phyloP scores from a whole-genome alignment of 2,329 filamentous ascomycete genomes.

The Colletotrichum agaves region DNA sequence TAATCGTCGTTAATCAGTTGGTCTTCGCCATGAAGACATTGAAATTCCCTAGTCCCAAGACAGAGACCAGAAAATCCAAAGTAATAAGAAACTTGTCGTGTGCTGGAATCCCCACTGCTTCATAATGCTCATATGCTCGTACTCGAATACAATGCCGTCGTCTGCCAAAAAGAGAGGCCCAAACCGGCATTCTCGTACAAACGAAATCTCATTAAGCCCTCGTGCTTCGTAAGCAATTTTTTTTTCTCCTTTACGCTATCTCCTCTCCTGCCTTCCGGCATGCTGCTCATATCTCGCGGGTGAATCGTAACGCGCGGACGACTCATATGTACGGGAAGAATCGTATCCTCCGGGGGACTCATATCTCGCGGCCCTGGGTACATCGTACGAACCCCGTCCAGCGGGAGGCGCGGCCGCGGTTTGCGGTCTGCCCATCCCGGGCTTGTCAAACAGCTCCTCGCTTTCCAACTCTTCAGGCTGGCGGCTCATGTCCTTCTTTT shows the following conservation, averaged over 20 bases:
- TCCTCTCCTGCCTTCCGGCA: slow-evolving; percentile 12
- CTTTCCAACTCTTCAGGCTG: slow-evolving; percentile 11
- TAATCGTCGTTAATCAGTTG: slow-evolving; percentile 33
- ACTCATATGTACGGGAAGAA: slow-evolving; percentile 21
- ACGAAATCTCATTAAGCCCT: neutral
- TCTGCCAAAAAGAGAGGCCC: neutral
- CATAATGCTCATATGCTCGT: slow-evolving; percentile 15
- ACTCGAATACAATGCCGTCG: slow-evolving; percentile 10
- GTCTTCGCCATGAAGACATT: slow-evolving; percentile 15
- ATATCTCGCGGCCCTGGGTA: slow-evolving; percentile 21
- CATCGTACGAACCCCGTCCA: slow-evolving; percentile 33
- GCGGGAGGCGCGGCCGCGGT: slow-evolving; percentile 21
- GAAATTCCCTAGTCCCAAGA: neutral
- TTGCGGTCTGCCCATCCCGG: neutral
- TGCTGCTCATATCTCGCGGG: slow-evolving; percentile 27
- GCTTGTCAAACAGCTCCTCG: slow-evolving; percentile 23
- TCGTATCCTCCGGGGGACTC: slow-evolving; percentile 27
- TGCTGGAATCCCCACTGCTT: slow-evolving; percentile 17
- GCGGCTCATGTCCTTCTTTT: slow-evolving; percentile 42
- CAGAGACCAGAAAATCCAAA: slow-evolving; percentile 16
- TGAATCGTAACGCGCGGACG: slow-evolving; percentile 24
- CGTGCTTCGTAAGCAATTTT: neutral
- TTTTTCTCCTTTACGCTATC: slow-evolving; percentile 4
- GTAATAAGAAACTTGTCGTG: neutral
- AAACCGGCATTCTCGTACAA: neutral